Percentiles rank a stretch among this genome's conserved stretches.
These are phyloP conservation scores for Talaromyces sp. DNA, from an alignment of 2,329 filamentous ascomycete genomes.

Conservation along the genomic window DNA sequence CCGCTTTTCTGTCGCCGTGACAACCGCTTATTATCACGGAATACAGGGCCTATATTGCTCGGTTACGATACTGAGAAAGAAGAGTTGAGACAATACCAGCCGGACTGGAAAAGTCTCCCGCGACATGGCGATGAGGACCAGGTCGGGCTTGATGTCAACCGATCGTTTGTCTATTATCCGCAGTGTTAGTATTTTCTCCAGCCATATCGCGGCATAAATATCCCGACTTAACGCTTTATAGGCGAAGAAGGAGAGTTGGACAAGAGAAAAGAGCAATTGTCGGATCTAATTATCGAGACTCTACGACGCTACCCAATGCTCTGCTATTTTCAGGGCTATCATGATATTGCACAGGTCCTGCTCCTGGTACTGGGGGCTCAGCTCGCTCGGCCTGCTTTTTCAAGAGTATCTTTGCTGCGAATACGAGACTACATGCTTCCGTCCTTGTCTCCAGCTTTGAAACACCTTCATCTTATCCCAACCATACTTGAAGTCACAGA, in stretches of 20 bases:
- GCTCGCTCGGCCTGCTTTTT: constrained; percentile 61
- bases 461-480: constrained; percentile 83
- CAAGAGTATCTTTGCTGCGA: constrained; percentile 80
- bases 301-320: constrained; percentile 78
- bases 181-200: constrained; percentile 55
- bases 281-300: constrained; percentile 72
- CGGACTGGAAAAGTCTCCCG: constrained; percentile 61
- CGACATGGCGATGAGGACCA: constrained; percentile 86
- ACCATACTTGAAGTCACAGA: constrained; percentile 73
- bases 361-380: constrained; percentile 73
- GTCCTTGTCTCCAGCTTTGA: constrained; percentile 72
- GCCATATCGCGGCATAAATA: constrained; percentile 20
- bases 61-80: constrained; percentile 32
- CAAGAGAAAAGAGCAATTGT: constrained; percentile 71
- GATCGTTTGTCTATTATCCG: constrained; percentile 97
- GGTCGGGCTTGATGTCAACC: constrained; percentile 85
- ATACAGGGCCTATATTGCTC: constrained; percentile 48
- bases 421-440: constrained; percentile 99
- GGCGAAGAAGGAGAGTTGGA: constrained; percentile 68
- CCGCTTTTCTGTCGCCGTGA: background rate
- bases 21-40: constrained; percentile 19
- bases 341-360: constrained; percentile 96
- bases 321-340: constrained; percentile 97
- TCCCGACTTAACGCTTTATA: constrained; percentile 32
- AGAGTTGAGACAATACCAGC: constrained; percentile 20